Conservation (phyloP, 2,329 filamentous ascomycete genomes). For the Fusarium tricinctum region DNA sequence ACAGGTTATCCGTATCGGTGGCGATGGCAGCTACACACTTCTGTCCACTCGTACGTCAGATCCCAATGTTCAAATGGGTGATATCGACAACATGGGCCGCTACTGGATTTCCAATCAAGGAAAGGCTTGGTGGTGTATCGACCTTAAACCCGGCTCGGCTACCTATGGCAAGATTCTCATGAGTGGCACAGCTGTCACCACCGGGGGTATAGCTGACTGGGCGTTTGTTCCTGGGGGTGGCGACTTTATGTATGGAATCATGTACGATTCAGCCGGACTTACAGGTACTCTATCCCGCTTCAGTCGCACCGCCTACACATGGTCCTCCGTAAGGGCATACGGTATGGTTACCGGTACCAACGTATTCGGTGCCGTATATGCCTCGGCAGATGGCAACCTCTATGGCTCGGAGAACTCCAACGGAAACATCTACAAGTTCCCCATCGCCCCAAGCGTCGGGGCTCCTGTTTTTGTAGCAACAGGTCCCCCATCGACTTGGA, state of each 20-base stretch:
- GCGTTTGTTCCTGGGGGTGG: constrained; percentile 46
- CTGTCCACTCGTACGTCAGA: constrained; percentile 32
- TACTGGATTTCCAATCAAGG: constrained; percentile 45
- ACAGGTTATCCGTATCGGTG: constrained; percentile 44
- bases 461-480: constrained; percentile 24
- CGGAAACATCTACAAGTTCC: constrained; percentile 43
- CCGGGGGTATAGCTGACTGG: constrained; percentile 39
- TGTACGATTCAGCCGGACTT: constrained; percentile 8
- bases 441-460: constrained; percentile 32
- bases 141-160: constrained; percentile 37
- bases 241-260: constrained; percentile 42
- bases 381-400: constrained; percentile 37
- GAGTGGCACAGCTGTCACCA: constrained; percentile 30
- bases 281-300: constrained; percentile 38
- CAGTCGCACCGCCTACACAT: constrained; percentile 39
- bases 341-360: constrained; percentile 29
- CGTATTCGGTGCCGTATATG: constrained; percentile 43
- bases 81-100: constrained; percentile 44
- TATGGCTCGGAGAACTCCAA: constrained; percentile 41
- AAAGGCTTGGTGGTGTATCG: constrained; percentile 43
- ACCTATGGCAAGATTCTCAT: constrained; percentile 42
- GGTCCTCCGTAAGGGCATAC: constrained; percentile 31
- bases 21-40: constrained; percentile 37
- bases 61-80: constrained; percentile 39
- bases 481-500: constrained; percentile 33